A percentile compares a stretch with the other conserved stretches of the same genome.
Conservation (phyloP, 140 eudicot species). For the Anethum foeniculum region DNA sequence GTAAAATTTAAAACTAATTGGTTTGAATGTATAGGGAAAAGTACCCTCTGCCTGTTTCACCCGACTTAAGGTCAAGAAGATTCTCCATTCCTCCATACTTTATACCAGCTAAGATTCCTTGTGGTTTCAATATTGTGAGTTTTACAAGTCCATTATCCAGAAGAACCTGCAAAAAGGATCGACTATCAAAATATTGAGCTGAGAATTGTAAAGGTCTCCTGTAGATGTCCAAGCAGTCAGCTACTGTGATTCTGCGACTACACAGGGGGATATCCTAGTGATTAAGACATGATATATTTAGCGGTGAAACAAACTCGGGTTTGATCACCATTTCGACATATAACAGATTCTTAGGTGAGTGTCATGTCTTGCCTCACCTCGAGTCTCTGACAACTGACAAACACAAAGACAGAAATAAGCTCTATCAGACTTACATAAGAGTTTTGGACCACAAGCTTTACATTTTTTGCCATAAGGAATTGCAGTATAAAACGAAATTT, state of each 20-base stretch:
- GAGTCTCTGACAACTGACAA: background rate
- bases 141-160: conserved; percentile 32
- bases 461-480: conserved; percentile 24
- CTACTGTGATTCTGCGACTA: background rate
- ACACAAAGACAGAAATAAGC: background rate
- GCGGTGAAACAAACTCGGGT: background rate
- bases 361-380: background rate
- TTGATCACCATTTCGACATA: background rate
- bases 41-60: conserved; percentile 40
- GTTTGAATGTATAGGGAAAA: background rate
- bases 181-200: background rate
- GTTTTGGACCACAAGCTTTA: conserved; percentile 24
- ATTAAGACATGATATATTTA: background rate
- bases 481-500: background rate
- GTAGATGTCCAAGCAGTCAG: background rate
- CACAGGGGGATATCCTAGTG: background rate
- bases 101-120: conserved; percentile 32
- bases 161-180: conserved; percentile 20
- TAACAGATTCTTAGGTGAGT: background rate
- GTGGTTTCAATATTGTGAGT: conserved; percentile 37
- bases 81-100: conserved; percentile 41
- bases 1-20: background rate
- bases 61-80: conserved; percentile 30
- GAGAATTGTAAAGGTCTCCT: background rate
- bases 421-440: conserved; percentile 21